Conservation (phyloP, 1,139 yeast genomes). For the Diutina scorzettiae region DNA sequence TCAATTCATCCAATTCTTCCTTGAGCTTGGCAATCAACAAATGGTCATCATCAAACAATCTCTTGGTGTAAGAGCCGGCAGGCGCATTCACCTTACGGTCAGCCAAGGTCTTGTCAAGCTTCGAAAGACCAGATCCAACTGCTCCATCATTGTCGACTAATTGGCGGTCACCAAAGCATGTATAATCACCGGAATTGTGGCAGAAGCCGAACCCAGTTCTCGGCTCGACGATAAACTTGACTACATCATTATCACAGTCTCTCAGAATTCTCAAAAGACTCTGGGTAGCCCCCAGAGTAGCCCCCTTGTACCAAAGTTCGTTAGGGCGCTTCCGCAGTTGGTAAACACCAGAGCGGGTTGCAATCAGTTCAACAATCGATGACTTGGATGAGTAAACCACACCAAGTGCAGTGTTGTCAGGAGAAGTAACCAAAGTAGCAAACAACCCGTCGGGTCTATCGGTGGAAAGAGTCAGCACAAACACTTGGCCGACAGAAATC, state of each 20-base stretch:
- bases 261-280: constrained; percentile 47
- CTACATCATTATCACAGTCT: constrained; percentile 90
- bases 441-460: constrained; percentile 82
- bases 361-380: constrained; percentile 72
- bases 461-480: constrained; percentile 50
- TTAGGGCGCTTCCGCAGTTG: constrained; percentile 83
- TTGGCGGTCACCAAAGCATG: constrained; percentile 56
- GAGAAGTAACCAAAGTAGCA: constrained; percentile 76
- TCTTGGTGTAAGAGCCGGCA: constrained; percentile 81
- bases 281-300: constrained; percentile 92
- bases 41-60: constrained; percentile 69
- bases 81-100: constrained; percentile 56
- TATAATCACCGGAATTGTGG: constrained; percentile 58
- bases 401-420: constrained; percentile 53
- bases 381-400: constrained; percentile 81
- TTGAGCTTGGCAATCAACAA: constrained; percentile 76
- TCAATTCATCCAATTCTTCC: constrained; percentile 94
- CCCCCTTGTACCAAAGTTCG: constrained; percentile 88
- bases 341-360: constrained; percentile 79
- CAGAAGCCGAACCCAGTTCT: constrained; percentile 76
- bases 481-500: constrained; percentile 37
- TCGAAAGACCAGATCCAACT: constrained; percentile 45
- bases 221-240: constrained; percentile 78
- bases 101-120: constrained; percentile 54
- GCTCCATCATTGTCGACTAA: constrained; percentile 27